phyloP scores from a whole-genome alignment of 116 monocot genomes.

The Zostera marina region DNA sequence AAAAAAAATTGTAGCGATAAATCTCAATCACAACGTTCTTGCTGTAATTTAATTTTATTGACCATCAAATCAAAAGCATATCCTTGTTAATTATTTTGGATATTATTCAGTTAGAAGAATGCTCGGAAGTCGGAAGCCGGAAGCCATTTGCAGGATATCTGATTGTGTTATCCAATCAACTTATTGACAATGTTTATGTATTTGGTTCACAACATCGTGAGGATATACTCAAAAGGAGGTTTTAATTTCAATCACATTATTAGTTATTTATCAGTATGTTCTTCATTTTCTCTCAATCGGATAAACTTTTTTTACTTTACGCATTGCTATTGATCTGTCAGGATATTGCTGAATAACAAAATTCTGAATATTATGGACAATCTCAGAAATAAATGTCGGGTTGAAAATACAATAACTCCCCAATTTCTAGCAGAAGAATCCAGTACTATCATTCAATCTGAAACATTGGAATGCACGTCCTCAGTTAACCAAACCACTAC shows the following conservation, averaged over 20 bases:
- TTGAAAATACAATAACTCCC: constrained; percentile 26
- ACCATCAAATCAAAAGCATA: not conserved
- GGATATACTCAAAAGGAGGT: constrained; percentile 66
- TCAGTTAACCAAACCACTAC: constrained; percentile 12
- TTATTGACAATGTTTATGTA: constrained; percentile 55
- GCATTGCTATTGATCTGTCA: constrained; percentile 10
- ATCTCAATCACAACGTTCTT: not conserved
- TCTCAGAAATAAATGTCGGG: constrained; percentile 17
- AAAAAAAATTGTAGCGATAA: too few relatives aligned
- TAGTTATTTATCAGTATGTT: not conserved
- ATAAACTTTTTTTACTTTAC: not conserved
- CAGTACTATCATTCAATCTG: constrained; percentile 14
- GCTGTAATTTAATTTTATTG: not conserved
- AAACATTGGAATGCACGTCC: constrained; percentile 23
- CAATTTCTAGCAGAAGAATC: constrained; percentile 28
- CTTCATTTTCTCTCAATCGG: not conserved
- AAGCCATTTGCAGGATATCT: constrained; percentile 52
- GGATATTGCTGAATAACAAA: constrained; percentile 50
- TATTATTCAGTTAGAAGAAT: constrained; percentile 46
- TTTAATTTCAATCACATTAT: constrained; percentile 5
- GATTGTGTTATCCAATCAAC: constrained; percentile 69
- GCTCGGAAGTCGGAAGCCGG: constrained; percentile 36
- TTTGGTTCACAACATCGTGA: constrained; percentile 36
- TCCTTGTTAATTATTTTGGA: not conserved
- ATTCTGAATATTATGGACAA: constrained; percentile 47